Evolutionary conservation across 306 rosid genomes (phyloP), one percentile per base, ranked within the genome.

Genomic region (Malus orientalis): DNA sequence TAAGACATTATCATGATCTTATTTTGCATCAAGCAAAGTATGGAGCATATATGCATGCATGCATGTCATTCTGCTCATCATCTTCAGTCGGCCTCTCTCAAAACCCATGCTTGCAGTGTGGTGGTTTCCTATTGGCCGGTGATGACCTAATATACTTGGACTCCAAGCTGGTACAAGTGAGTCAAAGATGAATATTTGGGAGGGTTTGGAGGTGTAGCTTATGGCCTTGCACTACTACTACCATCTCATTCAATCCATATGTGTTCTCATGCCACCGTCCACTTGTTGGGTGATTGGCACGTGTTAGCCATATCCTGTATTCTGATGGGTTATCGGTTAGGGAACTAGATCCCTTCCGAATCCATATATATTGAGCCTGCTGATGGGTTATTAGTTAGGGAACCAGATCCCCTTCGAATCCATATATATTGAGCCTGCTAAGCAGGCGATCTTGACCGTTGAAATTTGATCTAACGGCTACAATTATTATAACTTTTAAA

Each of bases 261-360:
- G 11, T 25, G 45, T 60, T 60, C 58, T 18, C 78, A 19, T 44
- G 29, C 70, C 60, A 75, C 96, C 96, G 93, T 72, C 95, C 44
- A 77, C 20, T 15, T 25, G 38, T 54, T 70, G n/a, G 49, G 64
- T 38, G 42, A 1, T 16, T 71, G 88, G 80, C 86, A 88, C 73
- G 71, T 75, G 80, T 78, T 40, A 8, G 6, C 14, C 57, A 73
- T 30, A 14, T 66, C 22, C 70, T 11, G 11, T 14, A 1, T 27
- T 58, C 19, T 73, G 29, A 45, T 4, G 29, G 65, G 77, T 15
- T 68, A 20, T n/a, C 14, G 4, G 42, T 30, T 63, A 1, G 42
- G 29, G 29, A 27, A 27, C 29, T 3, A 2, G 29, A 27, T 27
- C 29, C 29, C 29, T 2, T 27, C 29, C 29, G 3, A 27, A 27